Base-by-base conservation (phyloP, 2,329 filamentous ascomycete genomes). In the Aspergillus aculeatinus region DNA sequence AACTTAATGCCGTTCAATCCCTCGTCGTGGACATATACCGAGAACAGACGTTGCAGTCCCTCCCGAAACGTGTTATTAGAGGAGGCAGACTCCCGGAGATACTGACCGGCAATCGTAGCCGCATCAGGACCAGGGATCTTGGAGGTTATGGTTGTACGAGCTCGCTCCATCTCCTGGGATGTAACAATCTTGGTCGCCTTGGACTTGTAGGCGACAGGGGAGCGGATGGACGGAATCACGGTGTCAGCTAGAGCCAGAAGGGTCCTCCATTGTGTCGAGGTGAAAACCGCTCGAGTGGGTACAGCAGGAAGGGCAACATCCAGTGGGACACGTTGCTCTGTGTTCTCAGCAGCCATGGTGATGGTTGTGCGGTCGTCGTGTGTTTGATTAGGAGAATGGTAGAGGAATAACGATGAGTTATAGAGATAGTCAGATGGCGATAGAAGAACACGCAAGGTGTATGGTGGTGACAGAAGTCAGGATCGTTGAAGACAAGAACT, bases 211-310 rank as follows among this genome's bases (percentile, higher is more conserved):
- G 68, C 71, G 3, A 72, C 70, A 0, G 74, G 72, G 3, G 78
- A 76, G 42, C 75, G 77, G 60, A 87, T 76, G 2, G 82, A 78
- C 1, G 85, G 85, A 21, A 88, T 76, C 52, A 87, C 74, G 1
- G 85, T 79, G 62, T 87, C 85, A 9, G 82, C 78, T 31, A 88
- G 79, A 25, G 85, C 81, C 51, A 84, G 75, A 3, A 88, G 74
- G 0, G 82, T 85, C 31, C 75, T 78, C 85, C 85, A 88, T 79
- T 88, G 86, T 2, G 76, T 70, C 12, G 80, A 72, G 2, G 80
- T 82, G 64, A 87, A 79, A 52, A 83, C 76, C 52, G 82, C 77
- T 12, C 77, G 73, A 16, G 82, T 77, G 1, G 74, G 68, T 2
- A 79, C 72, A 1, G 82, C 80, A 27, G 82, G 79, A 10, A 84